Evolutionary conservation across 192 early-diverging fungal genomes (phyloP).

Genomic region (Allomyces macrogynus): DNA sequence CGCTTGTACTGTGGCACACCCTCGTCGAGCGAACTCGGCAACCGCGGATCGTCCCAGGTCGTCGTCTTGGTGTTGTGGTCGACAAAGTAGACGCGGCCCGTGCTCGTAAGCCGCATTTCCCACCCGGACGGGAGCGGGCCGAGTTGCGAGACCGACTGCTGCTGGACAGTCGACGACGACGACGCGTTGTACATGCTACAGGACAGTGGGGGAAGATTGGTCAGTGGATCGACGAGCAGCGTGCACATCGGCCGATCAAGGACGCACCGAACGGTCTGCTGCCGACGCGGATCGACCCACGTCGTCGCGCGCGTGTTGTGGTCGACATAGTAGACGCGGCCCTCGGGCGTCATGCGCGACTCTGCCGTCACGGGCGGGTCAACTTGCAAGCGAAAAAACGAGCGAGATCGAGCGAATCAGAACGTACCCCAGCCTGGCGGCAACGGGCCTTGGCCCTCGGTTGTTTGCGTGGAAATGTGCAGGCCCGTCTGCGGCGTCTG

Average conservation of each 20-base stretch:
- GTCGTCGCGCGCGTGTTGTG: constrained; percentile 77
- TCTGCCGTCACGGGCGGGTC: constrained; percentile 13
- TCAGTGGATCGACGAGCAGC: too few species aligned
- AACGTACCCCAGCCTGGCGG: constrained; percentile 52
- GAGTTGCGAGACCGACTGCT: constrained; percentile 49
- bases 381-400: not conserved
- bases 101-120: constrained; percentile 95
- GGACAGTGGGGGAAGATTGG: too few species aligned
- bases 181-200: constrained; percentile 13
- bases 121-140: constrained; percentile 90
- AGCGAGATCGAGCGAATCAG: not conserved
- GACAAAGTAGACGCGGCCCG: constrained; percentile 90
- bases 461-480: constrained; percentile 24
- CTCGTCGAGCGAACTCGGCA: constrained; percentile 62
- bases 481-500: constrained; percentile 10
- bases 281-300: constrained; percentile 68
- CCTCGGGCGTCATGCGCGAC: constrained; percentile 55
- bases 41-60: constrained; percentile 90
- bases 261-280: constrained; percentile 1
- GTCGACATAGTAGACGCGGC: constrained; percentile 75
- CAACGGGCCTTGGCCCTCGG: constrained; percentile 48
- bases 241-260: not conserved
- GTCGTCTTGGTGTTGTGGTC: constrained; percentile 97
- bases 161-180: constrained; percentile 35
- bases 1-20: constrained; percentile 97